Conservation (phyloP, 805 yeast genomes). For the Candida sonorensis region DNA sequence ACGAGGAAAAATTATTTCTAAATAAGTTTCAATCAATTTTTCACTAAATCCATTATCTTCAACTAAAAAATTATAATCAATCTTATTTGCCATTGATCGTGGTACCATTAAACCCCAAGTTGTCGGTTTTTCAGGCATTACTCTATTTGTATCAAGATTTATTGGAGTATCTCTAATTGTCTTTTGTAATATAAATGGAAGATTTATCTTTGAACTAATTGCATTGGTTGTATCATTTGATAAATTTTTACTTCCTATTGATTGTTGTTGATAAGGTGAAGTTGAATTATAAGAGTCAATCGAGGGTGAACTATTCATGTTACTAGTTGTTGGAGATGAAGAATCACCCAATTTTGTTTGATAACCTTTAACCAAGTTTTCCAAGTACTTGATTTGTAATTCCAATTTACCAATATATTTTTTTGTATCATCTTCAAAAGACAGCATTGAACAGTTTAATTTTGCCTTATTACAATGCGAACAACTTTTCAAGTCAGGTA, state of each 20-base stretch:
- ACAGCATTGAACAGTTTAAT: slow-evolving; percentile 11
- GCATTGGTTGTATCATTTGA: slow-evolving; percentile 1
- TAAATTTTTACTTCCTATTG: no score
- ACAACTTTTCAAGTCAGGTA: slow-evolving; percentile 15
- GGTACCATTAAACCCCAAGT: not conserved
- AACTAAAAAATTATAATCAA: slow-evolving; percentile 7
- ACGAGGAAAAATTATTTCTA: slow-evolving; percentile 11
- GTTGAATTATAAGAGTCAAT: no score
- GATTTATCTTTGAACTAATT: slow-evolving; percentile 4
- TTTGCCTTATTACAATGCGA: slow-evolving; percentile 8
- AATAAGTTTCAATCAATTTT: slow-evolving; percentile 7
- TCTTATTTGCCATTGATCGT: not conserved
- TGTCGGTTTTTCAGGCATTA: not conserved
- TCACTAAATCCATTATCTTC: slow-evolving; percentile 8
- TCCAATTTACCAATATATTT: slow-evolving; percentile 12
- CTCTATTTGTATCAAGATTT: slow-evolving; percentile 5
- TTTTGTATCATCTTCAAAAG: slow-evolving; percentile 5
- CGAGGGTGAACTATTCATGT: no score
- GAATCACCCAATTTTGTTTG: not conserved
- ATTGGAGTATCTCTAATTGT: slow-evolving; percentile 9
- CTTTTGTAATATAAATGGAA: slow-evolving; percentile 9
- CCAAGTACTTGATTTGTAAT: slow-evolving; percentile 11
- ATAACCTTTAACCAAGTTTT: slow-evolving; percentile 3
- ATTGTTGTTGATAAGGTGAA: no score
- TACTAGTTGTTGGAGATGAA: slow-evolving; percentile 1